Evolutionary conservation across 768 basidiomycete genomes (phyloP).

Genomic region (Lactifluus subvellereus): DNA sequence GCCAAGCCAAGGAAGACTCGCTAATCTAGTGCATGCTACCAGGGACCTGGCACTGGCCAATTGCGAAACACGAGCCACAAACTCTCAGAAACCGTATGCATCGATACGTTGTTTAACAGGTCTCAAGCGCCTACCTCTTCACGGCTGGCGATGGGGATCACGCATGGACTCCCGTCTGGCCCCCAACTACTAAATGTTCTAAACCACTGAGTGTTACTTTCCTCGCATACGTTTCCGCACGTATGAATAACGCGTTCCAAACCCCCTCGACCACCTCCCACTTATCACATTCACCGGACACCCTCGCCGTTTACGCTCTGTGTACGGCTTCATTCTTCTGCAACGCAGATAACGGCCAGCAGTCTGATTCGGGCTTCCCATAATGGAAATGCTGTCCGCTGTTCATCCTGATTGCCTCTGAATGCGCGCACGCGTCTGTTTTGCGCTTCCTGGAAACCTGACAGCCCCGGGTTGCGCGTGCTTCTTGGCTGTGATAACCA

Average conservation of each 20-base stretch:
- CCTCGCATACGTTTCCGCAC: neutral
- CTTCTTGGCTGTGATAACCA: neutral
- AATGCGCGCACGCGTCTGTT: neutral
- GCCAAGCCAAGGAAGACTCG: neutral
- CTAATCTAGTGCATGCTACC: neutral
- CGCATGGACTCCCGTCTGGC: neutral
- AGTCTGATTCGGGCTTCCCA: neutral
- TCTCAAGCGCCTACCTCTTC: too few species aligned
- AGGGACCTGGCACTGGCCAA: neutral
- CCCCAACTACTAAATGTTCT: neutral
- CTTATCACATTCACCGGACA: too few species aligned
- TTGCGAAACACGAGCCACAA: neutral
- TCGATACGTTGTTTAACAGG: neutral
- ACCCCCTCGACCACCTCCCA: too few species aligned
- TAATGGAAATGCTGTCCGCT: neutral
- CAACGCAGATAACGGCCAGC: neutral
- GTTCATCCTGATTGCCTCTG: neutral
- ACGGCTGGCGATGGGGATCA: neutral
- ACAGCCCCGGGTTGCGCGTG: too few species aligned
- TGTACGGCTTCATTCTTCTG: neutral
- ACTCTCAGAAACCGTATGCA: neutral
- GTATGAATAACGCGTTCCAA: neutral
- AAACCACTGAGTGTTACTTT: neutral
- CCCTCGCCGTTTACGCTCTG: neutral
- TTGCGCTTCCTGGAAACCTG: too few species aligned